A percentile compares a stretch with the other conserved stretches of the same genome.
These are phyloP conservation scores for Cladobotryum mycophilum DNA, from an alignment of 2,329 filamentous ascomycete genomes.

Conservation along the genomic window DNA sequence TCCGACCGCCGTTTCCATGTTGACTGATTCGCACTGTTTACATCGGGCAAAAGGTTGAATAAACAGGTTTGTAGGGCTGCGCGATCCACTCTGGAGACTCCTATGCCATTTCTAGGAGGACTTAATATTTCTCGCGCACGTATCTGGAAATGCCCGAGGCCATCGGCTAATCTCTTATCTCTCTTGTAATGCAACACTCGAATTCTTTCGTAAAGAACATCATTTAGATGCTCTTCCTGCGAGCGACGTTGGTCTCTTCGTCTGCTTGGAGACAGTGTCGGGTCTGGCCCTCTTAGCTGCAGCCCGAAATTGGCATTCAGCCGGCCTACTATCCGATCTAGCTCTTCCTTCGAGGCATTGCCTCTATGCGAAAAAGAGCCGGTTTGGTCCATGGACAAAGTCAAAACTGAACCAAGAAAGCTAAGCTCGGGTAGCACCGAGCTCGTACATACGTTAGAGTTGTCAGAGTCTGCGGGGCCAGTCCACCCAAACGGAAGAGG, in stretches of 20 bases:
- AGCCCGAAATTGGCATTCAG: constrained; percentile 23
- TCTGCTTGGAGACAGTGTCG: constrained; percentile 21
- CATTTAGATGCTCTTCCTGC: constrained; percentile 18
- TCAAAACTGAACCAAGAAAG: background rate
- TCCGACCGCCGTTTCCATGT: constrained; percentile 19
- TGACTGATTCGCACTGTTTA: constrained; percentile 3
- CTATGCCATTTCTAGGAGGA: background rate
- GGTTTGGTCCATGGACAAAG: background rate
- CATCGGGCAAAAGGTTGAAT: constrained; percentile 13
- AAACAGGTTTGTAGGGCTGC: constrained; percentile 21
- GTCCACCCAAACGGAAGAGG: background rate
- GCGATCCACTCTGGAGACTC: constrained; percentile 10
- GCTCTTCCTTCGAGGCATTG: constrained; percentile 6
- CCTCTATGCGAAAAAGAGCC: background rate
- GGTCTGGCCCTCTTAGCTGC: constrained; percentile 18
- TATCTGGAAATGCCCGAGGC: constrained; percentile 18
- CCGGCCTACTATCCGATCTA: constrained; percentile 19
- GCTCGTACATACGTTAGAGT: too few relatives aligned
- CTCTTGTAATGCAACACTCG: constrained; percentile 17
- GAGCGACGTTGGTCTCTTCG: constrained; percentile 14
- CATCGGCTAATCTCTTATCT: constrained; percentile 14
- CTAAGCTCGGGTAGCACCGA: background rate
- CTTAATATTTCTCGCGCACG: constrained; percentile 7
- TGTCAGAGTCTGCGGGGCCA: background rate
- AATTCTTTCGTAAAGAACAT: constrained; percentile 19